phyloP scores from a whole-genome alignment of 2,329 filamentous ascomycete genomes.

The Reticulascus tulasneorum region DNA sequence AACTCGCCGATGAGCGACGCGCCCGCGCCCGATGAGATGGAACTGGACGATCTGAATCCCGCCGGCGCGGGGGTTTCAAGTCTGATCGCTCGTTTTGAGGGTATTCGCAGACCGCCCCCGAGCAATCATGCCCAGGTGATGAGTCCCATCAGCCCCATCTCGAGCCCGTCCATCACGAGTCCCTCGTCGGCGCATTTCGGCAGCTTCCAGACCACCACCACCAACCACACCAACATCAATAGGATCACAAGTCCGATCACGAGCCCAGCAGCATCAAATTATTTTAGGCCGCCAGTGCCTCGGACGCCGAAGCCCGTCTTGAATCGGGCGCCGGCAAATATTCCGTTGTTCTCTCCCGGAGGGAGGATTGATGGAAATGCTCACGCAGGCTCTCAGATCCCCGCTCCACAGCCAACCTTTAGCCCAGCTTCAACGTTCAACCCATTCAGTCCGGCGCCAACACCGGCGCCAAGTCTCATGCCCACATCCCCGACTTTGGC shows the following conservation, averaged over 20 bases:
- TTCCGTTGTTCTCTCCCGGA: conserved; percentile 12
- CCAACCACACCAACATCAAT: conserved; percentile 14
- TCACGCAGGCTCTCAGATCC: conserved; percentile 3
- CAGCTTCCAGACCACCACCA: conserved; percentile 21
- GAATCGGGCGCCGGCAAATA: conserved; percentile 14
- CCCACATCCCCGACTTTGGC: conserved; percentile 7
- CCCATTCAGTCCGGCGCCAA: conserved; percentile 11
- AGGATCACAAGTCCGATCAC: conserved; percentile 27
- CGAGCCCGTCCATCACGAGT: conserved; percentile 15
- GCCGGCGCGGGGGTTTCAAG: conserved; percentile 28
- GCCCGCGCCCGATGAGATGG: conserved; percentile 12
- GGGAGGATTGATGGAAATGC: conserved; percentile 10
- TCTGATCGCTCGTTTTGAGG: conserved; percentile 36
- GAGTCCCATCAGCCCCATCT: conserved; percentile 20
- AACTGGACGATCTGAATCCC: conserved; percentile 12
- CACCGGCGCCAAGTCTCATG: conserved; percentile 9
- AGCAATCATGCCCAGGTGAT: conserved; percentile 21
- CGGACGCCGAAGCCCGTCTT: conserved; percentile 34
- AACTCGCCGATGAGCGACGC: conserved; percentile 4
- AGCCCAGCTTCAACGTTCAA: conserved; percentile 10
- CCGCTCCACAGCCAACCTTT: conserved; percentile 3
- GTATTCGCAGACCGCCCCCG: conserved; percentile 28
- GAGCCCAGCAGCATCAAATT: conserved; percentile 18
- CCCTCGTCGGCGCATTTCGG: conserved; percentile 26
- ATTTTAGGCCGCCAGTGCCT: conserved; percentile 29